Conservation (phyloP, 164 flowering plant genomes). For the Santalum album region DNA sequence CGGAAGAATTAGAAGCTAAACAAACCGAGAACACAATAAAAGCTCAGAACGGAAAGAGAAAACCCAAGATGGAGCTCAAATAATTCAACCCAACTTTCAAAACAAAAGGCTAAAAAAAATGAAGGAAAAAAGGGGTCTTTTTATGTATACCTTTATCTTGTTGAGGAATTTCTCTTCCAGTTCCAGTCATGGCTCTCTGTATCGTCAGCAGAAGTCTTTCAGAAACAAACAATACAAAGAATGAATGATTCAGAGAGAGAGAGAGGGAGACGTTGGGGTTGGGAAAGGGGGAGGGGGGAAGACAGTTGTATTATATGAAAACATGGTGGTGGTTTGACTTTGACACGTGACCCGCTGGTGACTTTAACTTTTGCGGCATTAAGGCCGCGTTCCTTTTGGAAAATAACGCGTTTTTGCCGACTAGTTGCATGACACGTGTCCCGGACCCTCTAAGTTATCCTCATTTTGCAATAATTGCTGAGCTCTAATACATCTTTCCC, state of each 20-base stretch:
- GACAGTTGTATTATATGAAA: neutral
- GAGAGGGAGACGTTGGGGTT: neutral
- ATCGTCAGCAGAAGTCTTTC: neutral
- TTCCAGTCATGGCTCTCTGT: conserved; percentile 18
- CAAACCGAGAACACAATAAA: too few relatives aligned
- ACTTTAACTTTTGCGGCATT: neutral
- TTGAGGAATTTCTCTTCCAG: conserved; percentile 30
- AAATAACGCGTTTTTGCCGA: neutral
- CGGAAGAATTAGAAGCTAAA: too few relatives aligned
- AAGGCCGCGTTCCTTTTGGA: neutral
- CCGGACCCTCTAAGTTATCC: too few relatives aligned
- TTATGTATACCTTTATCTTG: conserved; percentile 25
- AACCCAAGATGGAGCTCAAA: too few relatives aligned
- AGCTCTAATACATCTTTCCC: too few relatives aligned
- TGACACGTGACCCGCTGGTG: neutral
- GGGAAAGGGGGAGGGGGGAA: neutral
- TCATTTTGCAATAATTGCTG: too few relatives aligned
- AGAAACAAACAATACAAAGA: neutral
- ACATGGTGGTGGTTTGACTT: neutral
- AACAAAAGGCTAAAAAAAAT: neutral
- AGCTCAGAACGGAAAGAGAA: too few relatives aligned
- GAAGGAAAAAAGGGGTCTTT: neutral
- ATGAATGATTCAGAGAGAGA: neutral
- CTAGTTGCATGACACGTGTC: neutral
- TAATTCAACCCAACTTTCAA: neutral